Conservation (phyloP, 805 yeast genomes). For the Metschnikowia shivogae region DNA sequence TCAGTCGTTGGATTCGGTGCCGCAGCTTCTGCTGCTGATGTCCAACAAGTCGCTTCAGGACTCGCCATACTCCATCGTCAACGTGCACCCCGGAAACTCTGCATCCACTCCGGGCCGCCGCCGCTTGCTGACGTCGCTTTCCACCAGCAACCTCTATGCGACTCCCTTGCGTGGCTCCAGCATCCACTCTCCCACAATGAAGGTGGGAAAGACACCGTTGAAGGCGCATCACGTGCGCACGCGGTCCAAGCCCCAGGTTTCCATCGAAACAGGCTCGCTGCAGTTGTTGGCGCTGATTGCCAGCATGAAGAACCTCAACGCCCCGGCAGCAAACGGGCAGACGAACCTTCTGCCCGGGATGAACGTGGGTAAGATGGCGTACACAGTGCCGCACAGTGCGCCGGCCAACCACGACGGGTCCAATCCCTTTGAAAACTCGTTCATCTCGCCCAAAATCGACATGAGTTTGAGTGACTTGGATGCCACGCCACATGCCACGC, state of each 20-base stretch:
- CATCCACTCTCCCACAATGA: conserved; percentile 16
- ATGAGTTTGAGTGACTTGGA: conserved; percentile 12
- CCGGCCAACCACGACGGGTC: background rate
- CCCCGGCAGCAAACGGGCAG: background rate
- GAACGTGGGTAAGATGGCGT: background rate
- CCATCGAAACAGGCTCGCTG: conserved; percentile 13
- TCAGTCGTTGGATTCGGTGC: conserved; percentile 33
- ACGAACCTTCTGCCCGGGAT: background rate
- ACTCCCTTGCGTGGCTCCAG: conserved; percentile 32
- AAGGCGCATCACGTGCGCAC: conserved; percentile 12
- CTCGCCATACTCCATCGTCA: conserved; percentile 25
- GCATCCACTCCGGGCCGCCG: conserved; percentile 36
- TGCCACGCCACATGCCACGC: conserved; percentile 17
- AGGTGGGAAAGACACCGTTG: conserved; percentile 36
- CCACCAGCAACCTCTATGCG: conserved; percentile 23
- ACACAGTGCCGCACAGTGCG: background rate
- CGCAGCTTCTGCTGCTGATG: conserved; percentile 32
- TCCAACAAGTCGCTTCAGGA: conserved; percentile 34
- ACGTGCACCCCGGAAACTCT: conserved; percentile 3
- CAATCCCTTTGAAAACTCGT: conserved; percentile 14
- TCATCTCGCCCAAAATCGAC: conserved; percentile 11
- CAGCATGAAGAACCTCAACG: conserved; percentile 10
- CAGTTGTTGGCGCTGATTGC: conserved; percentile 18
- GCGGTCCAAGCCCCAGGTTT: conserved; percentile 15
- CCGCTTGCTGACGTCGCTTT: conserved; percentile 32